phyloP scores from a whole-genome alignment of 176 grass and related monocot genomes.

The Raddia distichophylla region DNA sequence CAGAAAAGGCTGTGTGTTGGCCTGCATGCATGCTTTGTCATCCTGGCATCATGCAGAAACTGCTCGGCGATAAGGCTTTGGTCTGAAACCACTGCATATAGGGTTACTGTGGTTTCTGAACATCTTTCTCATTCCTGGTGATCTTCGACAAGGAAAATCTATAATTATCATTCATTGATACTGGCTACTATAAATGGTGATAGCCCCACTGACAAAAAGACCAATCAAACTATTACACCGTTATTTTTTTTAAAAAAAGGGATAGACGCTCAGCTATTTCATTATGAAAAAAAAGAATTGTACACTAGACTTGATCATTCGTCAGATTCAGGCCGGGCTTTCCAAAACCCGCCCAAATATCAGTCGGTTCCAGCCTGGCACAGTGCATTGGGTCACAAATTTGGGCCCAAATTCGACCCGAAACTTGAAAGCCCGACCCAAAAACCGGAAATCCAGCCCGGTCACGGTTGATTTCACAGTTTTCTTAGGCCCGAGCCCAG shows the following conservation, averaged over 20 bases:
- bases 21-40: conserved; percentile 6
- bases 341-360: no score
- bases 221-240: background rate
- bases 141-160: background rate
- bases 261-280: no score
- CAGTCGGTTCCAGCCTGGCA: no score
- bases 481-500: no score
- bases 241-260: background rate
- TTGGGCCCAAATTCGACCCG: no score
- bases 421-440: no score
- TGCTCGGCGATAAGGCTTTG: conserved; percentile 10
- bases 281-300: no score
- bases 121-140: background rate
- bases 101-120: background rate
- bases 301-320: no score
- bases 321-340: no score
- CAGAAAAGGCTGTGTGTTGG: background rate
- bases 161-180: background rate
- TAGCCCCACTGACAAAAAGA: background rate
- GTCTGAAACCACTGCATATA: background rate
- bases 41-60: conserved; percentile 29
- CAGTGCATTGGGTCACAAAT: no score
- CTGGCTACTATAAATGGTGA: background rate
- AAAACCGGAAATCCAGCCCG: no score
- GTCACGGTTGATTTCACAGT: no score